Base-by-base conservation (phyloP, 805 yeast genomes). In the Schwanniomyces pseudopolymorphus region DNA sequence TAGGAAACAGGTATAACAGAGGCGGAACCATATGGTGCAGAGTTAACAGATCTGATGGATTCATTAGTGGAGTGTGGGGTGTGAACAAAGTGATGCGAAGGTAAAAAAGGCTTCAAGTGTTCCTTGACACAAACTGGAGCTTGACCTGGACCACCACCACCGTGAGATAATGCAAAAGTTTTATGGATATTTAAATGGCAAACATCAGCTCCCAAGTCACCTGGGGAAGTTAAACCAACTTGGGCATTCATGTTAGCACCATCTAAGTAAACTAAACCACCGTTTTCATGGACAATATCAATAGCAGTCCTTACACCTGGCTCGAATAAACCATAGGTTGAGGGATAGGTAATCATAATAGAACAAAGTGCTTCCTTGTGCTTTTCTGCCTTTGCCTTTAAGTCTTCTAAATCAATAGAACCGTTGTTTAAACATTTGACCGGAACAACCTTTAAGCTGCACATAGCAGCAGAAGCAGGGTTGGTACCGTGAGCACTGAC, bases 161-260 rank as follows among this genome's bases (percentile, higher is more conserved):
- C 99, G 61, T 94, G 99, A 45, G 97, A 95, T 61, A 94, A 89
- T 39, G 97, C 90, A 75, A 94, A 94, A 0, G 99, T 94, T 73
- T 94, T 94, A 76, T 94, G 99, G 63, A 94, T 77, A 67, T 94
- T 94, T 73, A 94, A 79, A 61, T 94, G 99, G 67, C 99, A 94
- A 36, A 94, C 98, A 70, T 94, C 99, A 10, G 98, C 98, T 44
- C 97, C 98, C 56, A 94, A 74, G 62, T 90, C 97, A 48, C 98
- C 99, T 8, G 99, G 98, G 5, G 96, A 87, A 0, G 98, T 92
- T 49, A 94, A 77, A 11, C 99, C 99, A 41, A 94, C 96, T 72
- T 94, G 99, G 0, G 99, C 99, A 66, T 94, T 94, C 99, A 94
- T 94, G 71, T 94, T 94, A 46, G 99, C 99, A 65, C 99, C 99